Evolutionary conservation across 108 stramenopile genomes (phyloP), one percentile per base, ranked within the genome.

Genomic region (Epithemia pelagica): DNA sequence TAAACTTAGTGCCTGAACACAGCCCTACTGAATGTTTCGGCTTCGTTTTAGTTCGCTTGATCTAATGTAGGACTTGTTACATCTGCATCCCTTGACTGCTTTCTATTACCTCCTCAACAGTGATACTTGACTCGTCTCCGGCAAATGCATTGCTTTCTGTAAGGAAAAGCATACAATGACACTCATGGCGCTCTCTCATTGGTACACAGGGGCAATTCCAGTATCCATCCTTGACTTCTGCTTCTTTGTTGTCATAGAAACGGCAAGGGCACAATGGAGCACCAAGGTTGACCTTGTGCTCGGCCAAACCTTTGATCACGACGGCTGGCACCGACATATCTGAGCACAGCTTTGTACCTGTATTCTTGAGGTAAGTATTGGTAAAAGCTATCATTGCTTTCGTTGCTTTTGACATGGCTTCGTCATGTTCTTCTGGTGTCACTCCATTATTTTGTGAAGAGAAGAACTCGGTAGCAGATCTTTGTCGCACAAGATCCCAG

Each of bases 81-180:
- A n/a, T n/a, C 8, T 27, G 7, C 56, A 58, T 64, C 1, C 74
- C 75, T 20, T 68, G 70, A 33, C 75, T 67, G 25, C 58, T 26
- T 31, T 80, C 69, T 51, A 73, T 60, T 56, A 80, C 79, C 33
- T 80, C 75, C 0, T 80, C 79, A 22, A 65, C 28, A 57, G 74
- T 73, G 22, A 79, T 76, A 21, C 67, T 68, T 26, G 65, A 55
- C 27, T 78, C 71, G 29, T 82, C 74, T 31, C 92, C 89, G 0
- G 75, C 82, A 73, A 91, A 91, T 33, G 77, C 79, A 72, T 89
- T 89, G 60, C 91, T 89, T 33, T 89, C 86, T 2, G 89, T 94
- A 54, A 94, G 73, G 66, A 94, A 94, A 19, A 95, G 74, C 90
- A 90, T 92, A 55, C 94, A 95, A 66, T 95, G 94, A 60, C 94